Percentiles rank a stretch among this genome's conserved stretches.
Evolutionary conservation across 1,139 yeast genomes (phyloP).

Genomic region (Yamadazyma aaseri): DNA sequence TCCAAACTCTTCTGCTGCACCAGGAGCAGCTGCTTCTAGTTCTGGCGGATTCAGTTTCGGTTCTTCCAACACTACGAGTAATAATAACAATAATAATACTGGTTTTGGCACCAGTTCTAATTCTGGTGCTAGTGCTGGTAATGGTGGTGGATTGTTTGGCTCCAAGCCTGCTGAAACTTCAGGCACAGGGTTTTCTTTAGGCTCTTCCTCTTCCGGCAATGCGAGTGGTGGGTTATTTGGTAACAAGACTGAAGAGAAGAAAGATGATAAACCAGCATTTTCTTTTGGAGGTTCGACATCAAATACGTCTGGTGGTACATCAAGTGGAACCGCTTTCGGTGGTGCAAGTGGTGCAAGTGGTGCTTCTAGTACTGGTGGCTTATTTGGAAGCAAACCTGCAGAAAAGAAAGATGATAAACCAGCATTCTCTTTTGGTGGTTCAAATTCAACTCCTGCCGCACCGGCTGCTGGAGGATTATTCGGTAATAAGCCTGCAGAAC

Average conservation of each 20-base stretch:
- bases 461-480: slow-evolving; percentile 18
- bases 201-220: slow-evolving; percentile 3
- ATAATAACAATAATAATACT: slow-evolving; percentile 1
- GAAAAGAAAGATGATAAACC: slow-evolving; percentile 23
- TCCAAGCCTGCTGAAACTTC: slow-evolving; percentile 19
- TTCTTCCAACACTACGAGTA: neutral
- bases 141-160: slow-evolving; percentile 22
- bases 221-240: slow-evolving; percentile 6
- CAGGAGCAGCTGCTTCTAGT: neutral
- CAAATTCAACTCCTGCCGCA: slow-evolving; percentile 9
- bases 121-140: neutral
- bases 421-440: slow-evolving; percentile 22
- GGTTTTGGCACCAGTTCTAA: slow-evolving; percentile 19
- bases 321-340: too few species aligned
- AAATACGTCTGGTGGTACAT: too few species aligned
- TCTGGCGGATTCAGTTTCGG: slow-evolving; percentile 1
- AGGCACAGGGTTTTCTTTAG: slow-evolving; percentile 6
- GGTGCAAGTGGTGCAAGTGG: slow-evolving; percentile 15
- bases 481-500: slow-evolving; percentile 20
- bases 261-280: slow-evolving; percentile 18
- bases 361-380: slow-evolving; percentile 17
- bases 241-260: slow-evolving; percentile 13
- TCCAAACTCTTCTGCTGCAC: neutral
- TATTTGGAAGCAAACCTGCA: slow-evolving; percentile 18
- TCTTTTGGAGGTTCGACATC: slow-evolving; percentile 6